These are phyloP conservation scores for Umbellularia californica DNA, from an alignment of 164 flowering plant species.

Conservation along the genomic window DNA sequence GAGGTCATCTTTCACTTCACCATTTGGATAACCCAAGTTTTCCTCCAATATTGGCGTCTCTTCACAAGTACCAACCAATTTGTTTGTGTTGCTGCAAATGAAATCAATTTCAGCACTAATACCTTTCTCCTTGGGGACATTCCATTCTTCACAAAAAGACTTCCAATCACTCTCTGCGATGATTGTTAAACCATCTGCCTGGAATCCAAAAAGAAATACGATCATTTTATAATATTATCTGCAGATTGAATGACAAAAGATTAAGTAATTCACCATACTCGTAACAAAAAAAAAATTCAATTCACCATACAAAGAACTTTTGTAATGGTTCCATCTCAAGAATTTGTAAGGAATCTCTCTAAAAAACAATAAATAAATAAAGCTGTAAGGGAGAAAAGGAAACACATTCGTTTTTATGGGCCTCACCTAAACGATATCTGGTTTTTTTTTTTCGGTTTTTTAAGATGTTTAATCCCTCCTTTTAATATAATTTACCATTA, in stretches of 20 bases:
- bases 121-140: conserved; percentile 46
- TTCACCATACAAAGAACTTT: too few relatives aligned
- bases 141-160: conserved; percentile 88
- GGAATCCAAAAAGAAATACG: conserved; percentile 28
- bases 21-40: conserved; percentile 25
- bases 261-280: not conserved
- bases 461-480: too few relatives aligned
- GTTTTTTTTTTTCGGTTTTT: too few relatives aligned
- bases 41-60: conserved; percentile 43
- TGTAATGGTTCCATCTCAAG: too few relatives aligned
- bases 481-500: too few relatives aligned
- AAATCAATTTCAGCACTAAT: conserved; percentile 58
- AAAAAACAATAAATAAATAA: too few relatives aligned
- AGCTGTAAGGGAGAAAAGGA: too few relatives aligned
- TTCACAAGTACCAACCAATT: conserved; percentile 28
- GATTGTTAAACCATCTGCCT: conserved; percentile 76
- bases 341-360: too few relatives aligned
- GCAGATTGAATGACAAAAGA: not conserved
- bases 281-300: not conserved
- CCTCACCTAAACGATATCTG: too few relatives aligned
- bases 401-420: too few relatives aligned
- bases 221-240: not conserved
- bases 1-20: conserved; percentile 36
- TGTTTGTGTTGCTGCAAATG: conserved; percentile 18
- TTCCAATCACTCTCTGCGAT: conserved; percentile 83